Conservation (phyloP, 352 stramenopile species). For the Phytopythium oedochilum region DNA sequence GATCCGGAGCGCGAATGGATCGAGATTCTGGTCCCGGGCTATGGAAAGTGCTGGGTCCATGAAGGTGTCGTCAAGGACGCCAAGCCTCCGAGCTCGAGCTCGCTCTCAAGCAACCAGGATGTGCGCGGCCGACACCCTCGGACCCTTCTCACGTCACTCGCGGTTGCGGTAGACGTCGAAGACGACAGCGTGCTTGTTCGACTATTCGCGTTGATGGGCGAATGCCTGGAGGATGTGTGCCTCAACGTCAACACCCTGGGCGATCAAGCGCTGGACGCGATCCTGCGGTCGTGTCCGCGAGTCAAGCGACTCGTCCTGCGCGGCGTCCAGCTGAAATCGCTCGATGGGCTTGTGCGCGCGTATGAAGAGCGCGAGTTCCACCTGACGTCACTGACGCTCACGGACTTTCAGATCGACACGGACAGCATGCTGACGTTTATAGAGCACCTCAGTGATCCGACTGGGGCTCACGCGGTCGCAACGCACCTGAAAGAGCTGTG, state of each 20-base stretch:
- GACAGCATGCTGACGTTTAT: constrained; percentile 11
- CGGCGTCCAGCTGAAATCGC: constrained; percentile 21
- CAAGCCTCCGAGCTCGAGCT: not conserved
- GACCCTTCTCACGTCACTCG: constrained; percentile 15
- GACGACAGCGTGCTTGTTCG: constrained; percentile 19
- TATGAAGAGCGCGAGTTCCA: constrained; percentile 19
- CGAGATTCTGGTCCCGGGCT: constrained; percentile 30
- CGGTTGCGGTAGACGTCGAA: constrained; percentile 11
- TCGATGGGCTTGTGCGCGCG: constrained; percentile 20
- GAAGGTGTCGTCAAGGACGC: constrained; percentile 7
- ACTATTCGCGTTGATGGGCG: constrained; percentile 19
- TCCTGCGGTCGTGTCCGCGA: constrained; percentile 20
- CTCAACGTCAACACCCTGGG: constrained; percentile 19
- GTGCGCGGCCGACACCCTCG: not conserved
- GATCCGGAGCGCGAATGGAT: constrained; percentile 17
- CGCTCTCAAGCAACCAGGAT: constrained; percentile 3
- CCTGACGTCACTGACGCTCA: constrained; percentile 14
- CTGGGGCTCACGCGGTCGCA: constrained; percentile 1
- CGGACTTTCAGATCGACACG: constrained; percentile 14
- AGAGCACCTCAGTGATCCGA: constrained; percentile 10
- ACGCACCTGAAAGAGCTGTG: constrained; percentile 8
- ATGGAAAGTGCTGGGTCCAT: constrained; percentile 37
- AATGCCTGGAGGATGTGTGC: constrained; percentile 14
- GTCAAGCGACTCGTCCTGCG: constrained; percentile 15
- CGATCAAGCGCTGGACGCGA: constrained; percentile 14